Evolutionary conservation across 2,329 filamentous ascomycete genomes (phyloP), one percentile per base, ranked within the genome.

Genomic region (Fusarium poae): DNA sequence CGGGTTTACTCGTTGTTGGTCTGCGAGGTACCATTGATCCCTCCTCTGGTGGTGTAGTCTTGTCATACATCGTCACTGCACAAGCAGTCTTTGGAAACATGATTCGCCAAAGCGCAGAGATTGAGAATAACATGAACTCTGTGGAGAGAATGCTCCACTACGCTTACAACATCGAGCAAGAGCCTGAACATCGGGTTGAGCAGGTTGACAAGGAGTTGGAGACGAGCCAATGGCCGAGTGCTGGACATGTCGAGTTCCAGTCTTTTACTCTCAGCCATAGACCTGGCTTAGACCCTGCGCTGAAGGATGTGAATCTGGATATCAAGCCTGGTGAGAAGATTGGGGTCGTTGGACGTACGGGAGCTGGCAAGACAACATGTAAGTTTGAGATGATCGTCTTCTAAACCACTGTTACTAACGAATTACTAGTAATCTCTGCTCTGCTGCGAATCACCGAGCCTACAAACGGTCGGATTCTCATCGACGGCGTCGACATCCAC

Each of bases 61-160:
- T 67, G 15, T 67, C 64, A 1, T 67, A 67, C 8, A 57, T 67
- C 0, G 64, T 92, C 23, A 84, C 51, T 81, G 86, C 69, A 0
- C 68, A 71, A 11, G 57, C 68, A 2, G 68, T 67, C 3, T 90
- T 91, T 70, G 88, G 90, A 3, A 86, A 90, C 75, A 88, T 91
- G 84, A 86, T 92, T 44, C 89, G 91, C 55, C 90, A 68, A 20
- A 74, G 72, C 2, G 72, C 73, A 0, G 73, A 75, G 44, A 74
- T 75, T 4, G 94, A 97, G 81, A 94, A 97, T 78, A 97, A 97
- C 78, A 97, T 97, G 94, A 97, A 97, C 78, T 94, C 93, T 1
- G 93, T 97, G 5, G 94, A 97, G 80, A 91, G 94, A 73, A 89
- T 97, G 75, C 94, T 96, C 79, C 93, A 97, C 76, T 97, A 97